Percentiles rank a stretch among this genome's conserved stretches.
Conservation (phyloP, 2,329 filamentous ascomycete genomes). For the Hymenoscyphus occultus region DNA sequence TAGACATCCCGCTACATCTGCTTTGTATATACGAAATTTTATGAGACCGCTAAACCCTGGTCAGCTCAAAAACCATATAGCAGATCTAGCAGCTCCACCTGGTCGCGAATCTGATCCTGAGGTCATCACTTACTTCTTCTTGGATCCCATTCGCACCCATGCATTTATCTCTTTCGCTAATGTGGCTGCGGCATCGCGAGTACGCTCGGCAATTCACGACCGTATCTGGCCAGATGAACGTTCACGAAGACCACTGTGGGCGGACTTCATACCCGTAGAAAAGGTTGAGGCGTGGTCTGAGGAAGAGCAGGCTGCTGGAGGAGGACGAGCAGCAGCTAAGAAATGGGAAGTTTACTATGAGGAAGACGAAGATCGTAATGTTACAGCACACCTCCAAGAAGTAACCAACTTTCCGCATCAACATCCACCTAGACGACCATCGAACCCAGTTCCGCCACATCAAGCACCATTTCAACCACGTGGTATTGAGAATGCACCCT, state of each 20-base stretch:
- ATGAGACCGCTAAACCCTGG: conserved; percentile 78
- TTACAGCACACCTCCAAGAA: conserved; percentile 57
- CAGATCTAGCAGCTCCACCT: conserved; percentile 62
- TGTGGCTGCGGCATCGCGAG: conserved; percentile 69
- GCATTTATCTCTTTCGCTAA: conserved; percentile 74
- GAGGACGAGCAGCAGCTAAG: conserved; percentile 41
- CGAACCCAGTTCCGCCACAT: conserved; percentile 32
- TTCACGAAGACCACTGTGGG: conserved; percentile 78
- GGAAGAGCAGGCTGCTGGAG: conserved; percentile 53
- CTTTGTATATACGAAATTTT: conserved; percentile 85
- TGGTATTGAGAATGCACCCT: conserved; percentile 33
- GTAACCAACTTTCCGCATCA: conserved; percentile 25
- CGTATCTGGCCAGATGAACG: conserved; percentile 84
- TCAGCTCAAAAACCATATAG: conserved; percentile 66
- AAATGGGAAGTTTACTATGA: conserved; percentile 76
- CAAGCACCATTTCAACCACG: conserved; percentile 35
- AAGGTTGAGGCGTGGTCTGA: conserved; percentile 72
- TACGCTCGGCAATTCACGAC: conserved; percentile 72
- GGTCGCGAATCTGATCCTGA: conserved; percentile 49
- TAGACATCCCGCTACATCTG: conserved; percentile 68
- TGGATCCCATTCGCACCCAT: conserved; percentile 85
- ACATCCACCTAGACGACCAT: conserved; percentile 25
- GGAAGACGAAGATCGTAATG: conserved; percentile 50
- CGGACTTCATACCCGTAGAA: conserved; percentile 83
- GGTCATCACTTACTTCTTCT: conserved; percentile 66